These are phyloP conservation scores for Amanita muscaria DNA, from an alignment of 768 basidiomycete genomes.

Conservation along the genomic window DNA sequence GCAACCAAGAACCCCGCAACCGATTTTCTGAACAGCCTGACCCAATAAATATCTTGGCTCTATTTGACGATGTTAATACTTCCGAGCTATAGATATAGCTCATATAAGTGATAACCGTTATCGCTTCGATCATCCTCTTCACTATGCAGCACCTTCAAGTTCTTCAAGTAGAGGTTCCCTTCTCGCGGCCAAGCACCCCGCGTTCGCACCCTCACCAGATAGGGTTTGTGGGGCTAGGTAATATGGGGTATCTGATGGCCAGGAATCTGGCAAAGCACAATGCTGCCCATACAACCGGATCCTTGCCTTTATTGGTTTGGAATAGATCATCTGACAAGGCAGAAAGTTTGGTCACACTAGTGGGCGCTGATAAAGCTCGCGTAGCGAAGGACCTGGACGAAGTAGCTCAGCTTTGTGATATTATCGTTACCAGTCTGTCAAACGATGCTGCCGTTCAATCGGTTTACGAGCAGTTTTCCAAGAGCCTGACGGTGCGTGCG, in stretches of 20 bases:
- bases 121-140: slow-evolving; percentile 2
- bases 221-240: slow-evolving; percentile 44
- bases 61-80: too few species aligned
- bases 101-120: too few species aligned
- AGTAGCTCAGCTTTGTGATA: slow-evolving; percentile 57
- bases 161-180: slow-evolving; percentile 8
- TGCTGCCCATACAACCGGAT: slow-evolving; percentile 23
- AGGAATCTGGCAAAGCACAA: slow-evolving; percentile 62
- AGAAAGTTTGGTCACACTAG: slow-evolving; percentile 44
- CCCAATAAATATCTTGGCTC: too few species aligned
- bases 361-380: slow-evolving; percentile 43
- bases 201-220: slow-evolving; percentile 20
- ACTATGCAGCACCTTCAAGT: slow-evolving; percentile 1
- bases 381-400: slow-evolving; percentile 52
- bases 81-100: too few species aligned
- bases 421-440: slow-evolving; percentile 67
- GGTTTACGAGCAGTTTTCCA: slow-evolving; percentile 53
- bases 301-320: slow-evolving; percentile 58
- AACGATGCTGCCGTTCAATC: slow-evolving; percentile 62
- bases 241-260: slow-evolving; percentile 73
- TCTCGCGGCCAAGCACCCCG: slow-evolving; percentile 15
- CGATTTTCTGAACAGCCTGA: too few species aligned
- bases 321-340: slow-evolving; percentile 64
- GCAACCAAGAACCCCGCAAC: too few species aligned
- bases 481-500: slow-evolving; percentile 41